Conservation (phyloP, 1,284 basidiomycete genomes). For the Ceratobasidium theobromae region DNA sequence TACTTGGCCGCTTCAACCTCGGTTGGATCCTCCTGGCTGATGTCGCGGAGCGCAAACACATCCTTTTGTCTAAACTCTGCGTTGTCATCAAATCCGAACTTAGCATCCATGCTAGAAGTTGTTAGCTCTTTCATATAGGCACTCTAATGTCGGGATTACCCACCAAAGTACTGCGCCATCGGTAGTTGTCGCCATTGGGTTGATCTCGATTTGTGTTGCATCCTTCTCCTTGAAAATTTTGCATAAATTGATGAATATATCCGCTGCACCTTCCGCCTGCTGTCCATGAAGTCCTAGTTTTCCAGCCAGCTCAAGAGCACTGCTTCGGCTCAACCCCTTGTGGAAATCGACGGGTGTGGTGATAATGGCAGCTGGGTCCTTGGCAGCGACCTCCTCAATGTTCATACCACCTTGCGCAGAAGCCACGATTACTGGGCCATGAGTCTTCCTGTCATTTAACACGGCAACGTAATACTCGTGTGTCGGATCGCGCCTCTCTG, state of each 20-base stretch:
- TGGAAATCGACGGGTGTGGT: constrained; percentile 91
- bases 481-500: constrained; percentile 88
- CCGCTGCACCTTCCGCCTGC: constrained; percentile 81
- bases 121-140: constrained; percentile 16
- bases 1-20: constrained; percentile 96
- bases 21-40: constrained; percentile 93
- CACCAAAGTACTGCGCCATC: constrained; percentile 95
- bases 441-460: constrained; percentile 89
- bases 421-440: constrained; percentile 90
- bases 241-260: constrained; percentile 94
- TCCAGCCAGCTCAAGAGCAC: constrained; percentile 79
- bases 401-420: constrained; percentile 96
- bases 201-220: constrained; percentile 99
- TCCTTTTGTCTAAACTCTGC: constrained; percentile 97
- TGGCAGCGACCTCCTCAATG: constrained; percentile 99
- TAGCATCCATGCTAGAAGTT: constrained; percentile 89
- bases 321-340: constrained; percentile 73
- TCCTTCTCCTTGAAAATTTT: constrained; percentile 99
- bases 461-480: constrained; percentile 99
- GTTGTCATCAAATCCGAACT: constrained; percentile 99
- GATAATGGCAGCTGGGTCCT: constrained; percentile 94
- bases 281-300: constrained; percentile 88
- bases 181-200: constrained; percentile 93
- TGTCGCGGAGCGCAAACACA: constrained; percentile 87
- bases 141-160: constrained; percentile 38